Evolutionary conservation across 2,329 filamentous ascomycete genomes (phyloP), one percentile per base, ranked within the genome.

Genomic region (Curvularia sp.): DNA sequence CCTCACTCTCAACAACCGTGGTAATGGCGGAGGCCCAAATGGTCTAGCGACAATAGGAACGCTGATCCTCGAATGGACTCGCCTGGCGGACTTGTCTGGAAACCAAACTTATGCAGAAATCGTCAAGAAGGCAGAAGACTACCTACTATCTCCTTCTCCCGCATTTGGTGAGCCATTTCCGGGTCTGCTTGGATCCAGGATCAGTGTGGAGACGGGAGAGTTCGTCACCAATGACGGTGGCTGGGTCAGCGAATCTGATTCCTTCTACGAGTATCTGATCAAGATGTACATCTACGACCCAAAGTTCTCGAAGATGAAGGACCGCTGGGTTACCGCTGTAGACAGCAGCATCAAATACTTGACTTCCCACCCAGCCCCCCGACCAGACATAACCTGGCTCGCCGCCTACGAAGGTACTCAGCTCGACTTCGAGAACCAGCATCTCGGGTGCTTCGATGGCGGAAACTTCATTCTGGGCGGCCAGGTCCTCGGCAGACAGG

Each of bases 281-380:
- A 96, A 96, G 81, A 94, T 95, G 90, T 96, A 88, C 69, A 77
- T 94, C 54, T 96, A 96, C 74, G 89, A 94, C 71, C 82, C 86
- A 5, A 83, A 86, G 3, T 96, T 90, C 68, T 77, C 70, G 1
- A 61, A 76, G 2, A 92, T 94, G 78, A 87, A 83, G 68, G 88
- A 93, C 62, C 86, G 75, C 30, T 97, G 92, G 92, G 79, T 91
- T 42, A 72, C 82, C 0, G 92, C 92, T 1, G 90, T 88, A 52
- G 88, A 96, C 66, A 92, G 89, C 6, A 88, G 88, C 5, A 94
- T 95, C 48, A 75, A 84, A 58, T 82, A 92, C 68, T 83, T 96
- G 7, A 82, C 86, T 13, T 91, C 87, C 18, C 86, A 90, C 70
- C 92, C 91, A 0, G 79, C 80, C 0, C 80, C 83, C 2, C 84